A percentile compares a stretch with the other conserved stretches of the same genome.
phyloP scores from a whole-genome alignment of 805 yeast genomes.

The Spathaspora hagerdaliae region DNA sequence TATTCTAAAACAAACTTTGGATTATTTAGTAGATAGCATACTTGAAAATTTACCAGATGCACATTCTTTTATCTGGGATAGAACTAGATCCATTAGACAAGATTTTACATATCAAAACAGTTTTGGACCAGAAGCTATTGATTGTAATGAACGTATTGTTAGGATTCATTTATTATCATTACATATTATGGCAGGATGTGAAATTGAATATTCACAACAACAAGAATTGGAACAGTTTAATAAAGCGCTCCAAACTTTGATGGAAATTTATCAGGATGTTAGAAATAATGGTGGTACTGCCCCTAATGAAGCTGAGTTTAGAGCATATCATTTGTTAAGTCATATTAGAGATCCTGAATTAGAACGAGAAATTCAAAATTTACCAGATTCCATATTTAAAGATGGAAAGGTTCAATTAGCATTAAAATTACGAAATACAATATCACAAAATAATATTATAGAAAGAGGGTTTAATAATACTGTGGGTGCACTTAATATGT shows the following conservation, averaged over 20 bases:
- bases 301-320: constrained; percentile 88
- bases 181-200: constrained; percentile 78
- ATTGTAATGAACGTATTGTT: constrained; percentile 88
- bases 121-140: constrained; percentile 89
- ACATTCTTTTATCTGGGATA: constrained; percentile 93
- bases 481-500: constrained; percentile 56
- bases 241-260: constrained; percentile 82
- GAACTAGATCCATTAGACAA: constrained; percentile 94
- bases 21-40: constrained; percentile 64
- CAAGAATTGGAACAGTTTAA: constrained; percentile 94
- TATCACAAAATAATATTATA: constrained; percentile 57
- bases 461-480: constrained; percentile 51
- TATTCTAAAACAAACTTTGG: constrained; percentile 59
- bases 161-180: constrained; percentile 78
- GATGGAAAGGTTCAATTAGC: constrained; percentile 67
- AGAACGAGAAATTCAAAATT: constrained; percentile 66
- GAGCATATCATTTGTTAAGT: constrained; percentile 80
- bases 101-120: constrained; percentile 95
- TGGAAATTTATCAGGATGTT: constrained; percentile 82
- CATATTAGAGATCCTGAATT: constrained; percentile 82
- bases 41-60: constrained; percentile 71
- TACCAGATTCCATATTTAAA: constrained; percentile 55
- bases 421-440: constrained; percentile 59
- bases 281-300: constrained; percentile 63
- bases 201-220: constrained; percentile 78